Conservation (phyloP, 495 filamentous ascomycete genomes). For the Podospora conica region DNA sequence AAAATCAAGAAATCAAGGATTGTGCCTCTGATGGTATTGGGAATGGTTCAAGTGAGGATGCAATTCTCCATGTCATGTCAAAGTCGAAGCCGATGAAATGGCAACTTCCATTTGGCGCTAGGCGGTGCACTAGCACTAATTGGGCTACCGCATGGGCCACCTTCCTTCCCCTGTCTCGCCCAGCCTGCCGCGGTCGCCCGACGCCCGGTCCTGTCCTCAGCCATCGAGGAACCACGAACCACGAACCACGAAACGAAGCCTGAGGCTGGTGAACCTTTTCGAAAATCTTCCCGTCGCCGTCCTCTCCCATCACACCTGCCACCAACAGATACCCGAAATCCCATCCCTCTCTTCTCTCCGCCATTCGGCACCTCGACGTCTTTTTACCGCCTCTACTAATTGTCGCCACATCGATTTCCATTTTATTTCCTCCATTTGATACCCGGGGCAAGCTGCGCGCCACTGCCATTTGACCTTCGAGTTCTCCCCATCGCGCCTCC, state of each 20-base stretch:
- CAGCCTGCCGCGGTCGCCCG: neutral
- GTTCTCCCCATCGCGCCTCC: slow-evolving; percentile 12
- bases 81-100: too few species aligned
- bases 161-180: neutral
- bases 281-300: slow-evolving; percentile 5
- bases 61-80: neutral
- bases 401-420: neutral
- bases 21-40: neutral
- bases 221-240: slow-evolving; percentile 2
- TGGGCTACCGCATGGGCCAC: neutral
- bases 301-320: neutral
- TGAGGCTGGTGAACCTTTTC: slow-evolving; percentile 10
- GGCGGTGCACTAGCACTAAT: neutral
- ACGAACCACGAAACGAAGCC: slow-evolving; percentile 6
- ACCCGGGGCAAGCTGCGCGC: neutral
- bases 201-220: neutral
- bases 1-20: too few species aligned
- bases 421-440: neutral
- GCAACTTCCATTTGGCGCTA: neutral
- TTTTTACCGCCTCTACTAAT: neutral
- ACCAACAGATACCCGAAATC: slow-evolving; percentile 1
- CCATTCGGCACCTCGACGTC: neutral
- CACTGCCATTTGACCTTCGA: slow-evolving; percentile 1
- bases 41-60: neutral
- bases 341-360: neutral